phyloP scores from a whole-genome alignment of 2,329 filamentous ascomycete genomes.

The Purpureocillium lavendulum region DNA sequence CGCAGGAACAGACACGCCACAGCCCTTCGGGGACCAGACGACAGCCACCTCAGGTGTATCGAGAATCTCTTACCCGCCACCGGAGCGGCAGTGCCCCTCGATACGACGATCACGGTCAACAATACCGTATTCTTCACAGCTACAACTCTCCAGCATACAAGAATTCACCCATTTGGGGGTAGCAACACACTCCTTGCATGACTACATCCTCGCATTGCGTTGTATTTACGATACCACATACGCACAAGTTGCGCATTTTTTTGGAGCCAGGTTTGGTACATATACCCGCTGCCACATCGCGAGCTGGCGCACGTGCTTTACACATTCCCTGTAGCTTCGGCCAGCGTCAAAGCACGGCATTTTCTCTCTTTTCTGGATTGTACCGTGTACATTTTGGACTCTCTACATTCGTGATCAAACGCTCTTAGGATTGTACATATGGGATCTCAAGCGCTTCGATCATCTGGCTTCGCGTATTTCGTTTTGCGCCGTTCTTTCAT shows the following conservation, averaged over 20 bases:
- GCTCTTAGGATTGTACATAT: background rate
- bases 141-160: conserved; percentile 51
- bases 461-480: no score
- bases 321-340: background rate
- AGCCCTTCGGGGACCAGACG: conserved; percentile 5
- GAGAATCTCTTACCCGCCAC: conserved; percentile 23
- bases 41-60: conserved; percentile 23
- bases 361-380: background rate
- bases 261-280: background rate
- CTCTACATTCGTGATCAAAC: no score
- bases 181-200: background rate
- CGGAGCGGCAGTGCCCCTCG: conserved; percentile 24
- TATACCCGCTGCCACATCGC: background rate
- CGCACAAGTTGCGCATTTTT: background rate
- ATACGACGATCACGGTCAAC: conserved; percentile 12
- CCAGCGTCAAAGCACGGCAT: background rate
- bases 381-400: no score
- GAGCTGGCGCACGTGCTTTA: no score
- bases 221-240: background rate
- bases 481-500: no score
- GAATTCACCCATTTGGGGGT: conserved; percentile 48
- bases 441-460: background rate
- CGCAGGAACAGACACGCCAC: conserved; percentile 3
- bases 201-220: no score
- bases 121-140: conserved; percentile 47